Percentiles rank a stretch among this genome's conserved stretches.
phyloP scores from a whole-genome alignment of 345 rosid genomes.

The Noccaea bulbosa region DNA sequence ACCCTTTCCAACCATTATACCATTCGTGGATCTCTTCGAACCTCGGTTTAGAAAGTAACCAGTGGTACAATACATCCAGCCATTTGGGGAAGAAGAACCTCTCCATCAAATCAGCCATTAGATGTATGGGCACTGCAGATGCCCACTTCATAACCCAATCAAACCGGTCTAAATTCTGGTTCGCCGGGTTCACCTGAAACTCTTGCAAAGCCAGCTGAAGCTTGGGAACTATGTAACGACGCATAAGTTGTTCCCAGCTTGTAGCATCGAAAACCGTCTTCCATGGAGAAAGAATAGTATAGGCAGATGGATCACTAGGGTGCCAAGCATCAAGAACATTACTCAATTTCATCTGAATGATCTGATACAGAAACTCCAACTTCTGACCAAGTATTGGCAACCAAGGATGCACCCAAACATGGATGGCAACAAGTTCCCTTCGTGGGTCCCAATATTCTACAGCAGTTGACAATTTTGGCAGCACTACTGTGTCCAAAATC shows the following conservation, averaged over 20 bases:
- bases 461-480: conserved; percentile 81
- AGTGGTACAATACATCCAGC: conserved; percentile 83
- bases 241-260: conserved; percentile 92
- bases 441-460: conserved; percentile 92
- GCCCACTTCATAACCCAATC: conserved; percentile 87
- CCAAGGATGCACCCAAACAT: conserved; percentile 97
- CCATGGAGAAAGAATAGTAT: conserved; percentile 88
- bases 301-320: conserved; percentile 83
- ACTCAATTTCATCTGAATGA: conserved; percentile 77
- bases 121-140: conserved; percentile 77
- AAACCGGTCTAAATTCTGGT: conserved; percentile 76
- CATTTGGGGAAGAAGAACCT: conserved; percentile 84
- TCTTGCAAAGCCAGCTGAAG: conserved; percentile 83
- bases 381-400: conserved; percentile 78
- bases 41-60: conserved; percentile 75
- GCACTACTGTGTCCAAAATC: conserved; percentile 63
- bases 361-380: conserved; percentile 77
- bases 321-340: conserved; percentile 94
- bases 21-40: conserved; percentile 78
- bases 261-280: conserved; percentile 82
- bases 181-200: conserved; percentile 78
- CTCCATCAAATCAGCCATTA: conserved; percentile 91
- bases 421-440: conserved; percentile 78
- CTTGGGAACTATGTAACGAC: conserved; percentile 87
- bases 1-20: conserved; percentile 81